phyloP scores from a whole-genome alignment of 2,329 filamentous ascomycete genomes.

The Cladosporium sp. region DNA sequence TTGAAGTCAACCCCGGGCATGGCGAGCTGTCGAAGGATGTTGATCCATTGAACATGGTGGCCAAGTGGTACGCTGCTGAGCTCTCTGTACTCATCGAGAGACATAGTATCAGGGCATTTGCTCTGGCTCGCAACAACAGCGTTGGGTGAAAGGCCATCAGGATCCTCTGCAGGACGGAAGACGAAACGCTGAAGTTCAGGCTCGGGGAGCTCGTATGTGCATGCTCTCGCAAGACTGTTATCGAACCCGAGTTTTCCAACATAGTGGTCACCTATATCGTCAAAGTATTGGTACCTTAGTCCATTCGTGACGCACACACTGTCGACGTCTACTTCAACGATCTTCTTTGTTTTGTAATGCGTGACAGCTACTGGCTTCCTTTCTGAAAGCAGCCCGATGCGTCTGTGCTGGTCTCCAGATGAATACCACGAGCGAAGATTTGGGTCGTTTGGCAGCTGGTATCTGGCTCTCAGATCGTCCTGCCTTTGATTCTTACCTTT shows the following conservation, averaged over 20 bases:
- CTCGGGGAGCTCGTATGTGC: slow-evolving; percentile 6
- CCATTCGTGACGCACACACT: slow-evolving; percentile 46
- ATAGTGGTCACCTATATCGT: slow-evolving; percentile 25
- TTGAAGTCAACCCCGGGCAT: slow-evolving; percentile 57
- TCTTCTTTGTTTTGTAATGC: slow-evolving; percentile 42
- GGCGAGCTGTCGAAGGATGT: slow-evolving; percentile 47
- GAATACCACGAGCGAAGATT: neutral
- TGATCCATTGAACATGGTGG: slow-evolving; percentile 43
- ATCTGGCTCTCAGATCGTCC: neutral
- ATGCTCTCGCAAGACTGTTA: too few relatives aligned
- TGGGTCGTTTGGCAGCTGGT: slow-evolving; percentile 17
- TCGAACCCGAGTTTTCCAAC: slow-evolving; percentile 7
- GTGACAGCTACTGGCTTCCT: slow-evolving; percentile 45
- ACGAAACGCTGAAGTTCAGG: slow-evolving; percentile 29
- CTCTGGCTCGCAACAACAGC: slow-evolving; percentile 43
- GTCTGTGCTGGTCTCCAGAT: neutral
- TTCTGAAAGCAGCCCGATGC: slow-evolving; percentile 40
- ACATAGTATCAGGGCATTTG: slow-evolving; percentile 44
- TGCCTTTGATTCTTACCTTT: slow-evolving; percentile 13
- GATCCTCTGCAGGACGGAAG: slow-evolving; percentile 11
- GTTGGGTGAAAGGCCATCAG: slow-evolving; percentile 20
- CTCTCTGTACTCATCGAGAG: slow-evolving; percentile 50
- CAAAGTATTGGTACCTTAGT: slow-evolving; percentile 46
- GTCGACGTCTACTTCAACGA: slow-evolving; percentile 37
- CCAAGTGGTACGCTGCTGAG: slow-evolving; percentile 48